These are phyloP conservation scores for Astrothelium subdiscretum DNA, from an alignment of 495 filamentous ascomycete genomes.

Conservation along the genomic window DNA sequence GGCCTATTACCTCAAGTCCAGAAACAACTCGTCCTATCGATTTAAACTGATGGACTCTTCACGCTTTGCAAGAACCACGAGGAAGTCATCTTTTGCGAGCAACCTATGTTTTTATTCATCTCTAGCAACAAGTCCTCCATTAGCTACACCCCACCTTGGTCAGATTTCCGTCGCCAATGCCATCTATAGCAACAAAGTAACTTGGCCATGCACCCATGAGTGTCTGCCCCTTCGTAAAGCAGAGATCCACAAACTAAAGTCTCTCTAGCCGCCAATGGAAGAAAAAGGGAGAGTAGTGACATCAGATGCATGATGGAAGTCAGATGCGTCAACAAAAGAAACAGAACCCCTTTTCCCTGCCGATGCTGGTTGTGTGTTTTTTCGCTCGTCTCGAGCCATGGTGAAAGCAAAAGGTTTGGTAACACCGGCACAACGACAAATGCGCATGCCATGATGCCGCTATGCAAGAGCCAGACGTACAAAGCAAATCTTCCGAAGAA, in stretches of 20 bases:
- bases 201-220: background rate
- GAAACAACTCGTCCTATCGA: too few relatives aligned
- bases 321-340: background rate
- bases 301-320: background rate
- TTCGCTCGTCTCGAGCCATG: background rate
- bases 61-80: background rate
- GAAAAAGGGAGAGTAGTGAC: background rate
- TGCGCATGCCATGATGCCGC: background rate
- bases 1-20: too few relatives aligned
- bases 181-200: background rate
- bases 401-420: background rate
- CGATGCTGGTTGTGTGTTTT: background rate
- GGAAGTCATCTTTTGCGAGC: background rate
- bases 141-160: background rate
- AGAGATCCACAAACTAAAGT: background rate
- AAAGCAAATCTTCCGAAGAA: background rate
- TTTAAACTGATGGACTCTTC: too few relatives aligned
- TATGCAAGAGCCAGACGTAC: background rate
- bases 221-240: background rate
- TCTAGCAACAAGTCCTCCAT: background rate
- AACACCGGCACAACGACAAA: background rate
- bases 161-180: background rate
- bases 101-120: background rate
- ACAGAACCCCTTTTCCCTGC: background rate
- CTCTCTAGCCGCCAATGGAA: background rate